Base-by-base conservation (phyloP, 2,329 filamentous ascomycete genomes). In the Aspergillus pseudoglaucus region DNA sequence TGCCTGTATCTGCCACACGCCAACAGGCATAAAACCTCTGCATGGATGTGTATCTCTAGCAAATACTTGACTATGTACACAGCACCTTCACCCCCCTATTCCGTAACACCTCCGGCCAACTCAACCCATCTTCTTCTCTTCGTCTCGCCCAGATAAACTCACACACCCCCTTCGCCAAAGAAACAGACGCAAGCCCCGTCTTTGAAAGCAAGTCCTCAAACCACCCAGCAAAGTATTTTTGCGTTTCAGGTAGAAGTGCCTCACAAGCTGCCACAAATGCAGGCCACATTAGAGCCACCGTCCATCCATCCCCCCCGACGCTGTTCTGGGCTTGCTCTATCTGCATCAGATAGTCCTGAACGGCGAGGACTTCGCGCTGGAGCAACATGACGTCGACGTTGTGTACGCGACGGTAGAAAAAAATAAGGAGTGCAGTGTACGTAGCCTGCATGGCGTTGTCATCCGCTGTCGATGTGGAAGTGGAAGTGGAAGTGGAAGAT, bases 231-330 rank as follows among this genome's bases (percentile, higher is more conserved):
- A 57, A 57, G 37, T 50, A 52, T 1, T 6, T 8, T 22, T 57
- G 49, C 3, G 50, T 33, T 12, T 55, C 48, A 0, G 35, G 23
- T 10, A 41, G n/a, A 2, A 55, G 43, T 4, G 53, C 50, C 23
- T 58, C 54, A 39, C 53, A 57, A 3, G 54, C 56, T 6, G 56
- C 47, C n/a, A 58, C 55, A 14, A 58, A 58, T 1, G 51, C 51
- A 0, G 53, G 56, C 53, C 54, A 58, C 22, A 57, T 57, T 3
- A 57, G 46, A 1, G 49, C 49, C 5, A 47, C 54, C 20, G 42
- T 57, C 25, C 25, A 10, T 30, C 25, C 10, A 30, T 30, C 12
- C 9, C 25, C 25, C 12, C 25, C 9, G 25, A 10, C 9, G 10
- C 25, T 30, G 25, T 8, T 30, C 42, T 48, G 45, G 9, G 50